Evolutionary conservation across 2,329 filamentous ascomycete species (phyloP).

Genomic region (Trematosphaeria pertusa): DNA sequence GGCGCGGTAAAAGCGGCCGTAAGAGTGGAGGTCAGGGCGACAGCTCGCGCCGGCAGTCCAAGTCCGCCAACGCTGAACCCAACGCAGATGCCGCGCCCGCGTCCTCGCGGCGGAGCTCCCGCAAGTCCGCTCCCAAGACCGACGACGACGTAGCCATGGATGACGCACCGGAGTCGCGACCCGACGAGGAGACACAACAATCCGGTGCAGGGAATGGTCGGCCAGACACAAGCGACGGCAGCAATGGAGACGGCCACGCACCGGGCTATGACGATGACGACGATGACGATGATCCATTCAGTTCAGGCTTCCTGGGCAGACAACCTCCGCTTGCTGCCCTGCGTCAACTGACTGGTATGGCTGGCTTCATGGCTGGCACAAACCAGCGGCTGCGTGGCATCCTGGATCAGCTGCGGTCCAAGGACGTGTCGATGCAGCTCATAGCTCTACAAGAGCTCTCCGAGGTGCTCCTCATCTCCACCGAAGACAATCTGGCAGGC

Average conservation of each 20-base stretch:
- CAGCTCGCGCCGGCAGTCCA: constrained; percentile 20
- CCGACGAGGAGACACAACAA: constrained; percentile 54
- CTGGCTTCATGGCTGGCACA: constrained; percentile 77
- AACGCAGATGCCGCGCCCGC: constrained; percentile 32
- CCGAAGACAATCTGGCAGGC: constrained; percentile 93
- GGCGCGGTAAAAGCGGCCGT: constrained; percentile 76
- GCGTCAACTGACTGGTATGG: constrained; percentile 79
- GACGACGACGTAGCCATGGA: constrained; percentile 76
- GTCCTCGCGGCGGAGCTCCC: constrained; percentile 40
- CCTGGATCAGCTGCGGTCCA: constrained; percentile 70
- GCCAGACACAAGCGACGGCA: constrained; percentile 57
- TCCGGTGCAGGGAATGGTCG: constrained; percentile 35
- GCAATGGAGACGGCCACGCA: constrained; percentile 71
- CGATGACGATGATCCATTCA: constrained; percentile 67
- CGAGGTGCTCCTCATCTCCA: constrained; percentile 90
- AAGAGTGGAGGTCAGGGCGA: constrained; percentile 69
- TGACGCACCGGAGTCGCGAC: constrained; percentile 68
- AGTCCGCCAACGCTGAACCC: constrained; percentile 31
- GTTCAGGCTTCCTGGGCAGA: constrained; percentile 69
- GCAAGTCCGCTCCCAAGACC: constrained; percentile 46
- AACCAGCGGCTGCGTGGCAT: constrained; percentile 75
- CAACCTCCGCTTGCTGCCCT: constrained; percentile 77
- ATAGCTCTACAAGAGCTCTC: constrained; percentile 93
- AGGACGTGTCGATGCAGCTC: constrained; percentile 85
- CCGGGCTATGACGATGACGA: constrained; percentile 57